These are phyloP conservation scores for Sphaerulina musiva DNA, from an alignment of 2,329 filamentous ascomycete species.

Conservation along the genomic window DNA sequence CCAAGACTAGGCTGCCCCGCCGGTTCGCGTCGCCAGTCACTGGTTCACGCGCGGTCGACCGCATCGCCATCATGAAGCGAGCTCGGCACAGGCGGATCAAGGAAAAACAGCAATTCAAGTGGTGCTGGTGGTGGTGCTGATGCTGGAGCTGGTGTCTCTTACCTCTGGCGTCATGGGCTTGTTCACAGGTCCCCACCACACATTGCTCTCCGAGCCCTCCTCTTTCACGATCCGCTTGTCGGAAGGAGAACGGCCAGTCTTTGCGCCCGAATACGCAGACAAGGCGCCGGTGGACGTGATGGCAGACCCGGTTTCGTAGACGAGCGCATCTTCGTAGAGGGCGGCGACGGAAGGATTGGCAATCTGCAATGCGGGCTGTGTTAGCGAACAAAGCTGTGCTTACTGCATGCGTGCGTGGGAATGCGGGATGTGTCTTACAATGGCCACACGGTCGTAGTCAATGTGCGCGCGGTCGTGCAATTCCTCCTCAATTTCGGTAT, in stretches of 20 bases:
- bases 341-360: slow-evolving; percentile 93
- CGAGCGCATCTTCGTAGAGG: slow-evolving; percentile 97
- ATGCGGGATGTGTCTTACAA: slow-evolving; percentile 55
- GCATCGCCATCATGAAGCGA: not conserved
- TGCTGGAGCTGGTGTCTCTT: slow-evolving; percentile 42
- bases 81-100: not conserved
- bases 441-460: slow-evolving; percentile 96
- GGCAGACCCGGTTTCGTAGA: slow-evolving; percentile 94
- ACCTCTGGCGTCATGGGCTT: slow-evolving; percentile 97
- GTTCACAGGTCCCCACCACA: slow-evolving; percentile 99
- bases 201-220: slow-evolving; percentile 74
- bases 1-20: slow-evolving; percentile 6
- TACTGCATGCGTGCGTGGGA: not conserved
- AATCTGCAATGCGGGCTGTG: slow-evolving; percentile 44
- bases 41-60: not conserved
- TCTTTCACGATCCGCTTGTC: slow-evolving; percentile 98
- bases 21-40: slow-evolving; percentile 2
- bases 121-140: too few relatives aligned
- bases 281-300: slow-evolving; percentile 93
- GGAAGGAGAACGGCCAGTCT: slow-evolving; percentile 91
- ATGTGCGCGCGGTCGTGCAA: slow-evolving; percentile 97
- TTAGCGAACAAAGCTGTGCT: slow-evolving; percentile 14
- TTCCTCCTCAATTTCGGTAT: slow-evolving; percentile 96
- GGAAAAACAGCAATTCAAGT: not conserved
- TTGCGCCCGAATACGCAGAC: slow-evolving; percentile 94